These are phyloP conservation scores for Suillus bovinus DNA, from an alignment of 768 basidiomycete genomes.

Conservation along the genomic window DNA sequence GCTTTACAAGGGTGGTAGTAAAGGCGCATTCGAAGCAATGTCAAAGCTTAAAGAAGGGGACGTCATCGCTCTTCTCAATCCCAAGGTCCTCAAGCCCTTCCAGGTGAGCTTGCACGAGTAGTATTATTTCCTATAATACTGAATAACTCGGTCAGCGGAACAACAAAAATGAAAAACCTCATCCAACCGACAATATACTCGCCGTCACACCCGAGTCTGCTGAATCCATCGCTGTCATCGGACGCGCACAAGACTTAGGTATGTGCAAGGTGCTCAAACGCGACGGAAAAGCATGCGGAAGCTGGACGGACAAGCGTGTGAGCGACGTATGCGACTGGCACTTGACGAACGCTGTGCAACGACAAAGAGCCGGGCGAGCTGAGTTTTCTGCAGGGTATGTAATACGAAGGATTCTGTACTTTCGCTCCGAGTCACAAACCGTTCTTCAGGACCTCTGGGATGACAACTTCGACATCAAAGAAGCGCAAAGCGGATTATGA, in stretches of 20 bases:
- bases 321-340: constrained; percentile 92
- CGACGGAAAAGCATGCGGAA: constrained; percentile 79
- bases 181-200: constrained; percentile 79
- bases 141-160: constrained; percentile 27
- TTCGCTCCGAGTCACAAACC: not conserved
- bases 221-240: constrained; percentile 79
- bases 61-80: constrained; percentile 88
- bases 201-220: constrained; percentile 86
- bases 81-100: constrained; percentile 82
- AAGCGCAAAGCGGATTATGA: constrained; percentile 62
- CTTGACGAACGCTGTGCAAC: constrained; percentile 76
- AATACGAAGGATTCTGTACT: not conserved
- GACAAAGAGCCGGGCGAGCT: constrained; percentile 70
- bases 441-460: constrained; percentile 65
- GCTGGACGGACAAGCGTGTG: constrained; percentile 91
- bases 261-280: constrained; percentile 76
- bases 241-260: constrained; percentile 84
- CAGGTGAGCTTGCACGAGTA: constrained; percentile 49
- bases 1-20: constrained; percentile 84
- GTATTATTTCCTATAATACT: not conserved
- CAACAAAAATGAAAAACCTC: constrained; percentile 55
- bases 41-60: constrained; percentile 87
- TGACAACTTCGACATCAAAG: constrained; percentile 48
- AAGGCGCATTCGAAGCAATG: constrained; percentile 88
- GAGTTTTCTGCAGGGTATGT: constrained; percentile 86